These are phyloP conservation scores for Starmerella vitae DNA, from an alignment of 805 yeast species.

Conservation along the genomic window DNA sequence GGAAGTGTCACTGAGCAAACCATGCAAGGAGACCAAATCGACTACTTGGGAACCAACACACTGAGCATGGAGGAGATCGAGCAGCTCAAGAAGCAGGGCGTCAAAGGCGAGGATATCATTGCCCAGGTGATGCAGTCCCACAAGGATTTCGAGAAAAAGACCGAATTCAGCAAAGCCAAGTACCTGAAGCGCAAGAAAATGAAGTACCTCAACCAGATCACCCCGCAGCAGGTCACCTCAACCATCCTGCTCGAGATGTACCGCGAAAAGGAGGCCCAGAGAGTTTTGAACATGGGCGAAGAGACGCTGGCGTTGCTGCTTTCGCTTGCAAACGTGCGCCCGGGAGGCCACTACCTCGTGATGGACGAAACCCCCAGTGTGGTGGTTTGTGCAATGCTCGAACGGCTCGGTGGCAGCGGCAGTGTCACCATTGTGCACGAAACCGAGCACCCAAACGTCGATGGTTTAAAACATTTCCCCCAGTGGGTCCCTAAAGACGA, in stretches of 20 bases:
- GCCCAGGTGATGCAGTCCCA: conserved; percentile 73
- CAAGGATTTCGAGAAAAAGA: conserved; percentile 75
- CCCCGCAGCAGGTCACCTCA: conserved; percentile 61
- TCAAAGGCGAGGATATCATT: conserved; percentile 67
- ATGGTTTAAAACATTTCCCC: conserved; percentile 46
- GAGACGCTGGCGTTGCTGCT: conserved; percentile 71
- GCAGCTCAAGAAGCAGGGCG: conserved; percentile 56
- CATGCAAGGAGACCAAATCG: conserved; percentile 54
- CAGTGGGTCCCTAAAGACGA: conserved; percentile 15
- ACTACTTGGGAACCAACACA: conserved; percentile 56
- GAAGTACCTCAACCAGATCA: conserved; percentile 75
- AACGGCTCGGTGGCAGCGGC: conserved; percentile 69
- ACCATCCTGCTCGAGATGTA: conserved; percentile 60
- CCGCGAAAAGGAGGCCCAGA: conserved; percentile 59
- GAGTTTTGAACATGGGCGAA: conserved; percentile 66
- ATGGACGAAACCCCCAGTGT: conserved; percentile 93
- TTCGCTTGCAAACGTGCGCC: conserved; percentile 66
- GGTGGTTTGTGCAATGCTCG: conserved; percentile 71
- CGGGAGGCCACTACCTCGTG: conserved; percentile 80
- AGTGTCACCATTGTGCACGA: conserved; percentile 69
- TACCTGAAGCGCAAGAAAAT: conserved; percentile 83
- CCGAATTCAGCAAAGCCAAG: conserved; percentile 80
- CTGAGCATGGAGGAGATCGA: conserved; percentile 74
- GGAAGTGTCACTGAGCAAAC: conserved; percentile 37
- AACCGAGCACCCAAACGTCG: conserved; percentile 80